Evolutionary conservation across 805 yeast genomes (phyloP).

Genomic region (Isabelozyma pseudorhagii): DNA sequence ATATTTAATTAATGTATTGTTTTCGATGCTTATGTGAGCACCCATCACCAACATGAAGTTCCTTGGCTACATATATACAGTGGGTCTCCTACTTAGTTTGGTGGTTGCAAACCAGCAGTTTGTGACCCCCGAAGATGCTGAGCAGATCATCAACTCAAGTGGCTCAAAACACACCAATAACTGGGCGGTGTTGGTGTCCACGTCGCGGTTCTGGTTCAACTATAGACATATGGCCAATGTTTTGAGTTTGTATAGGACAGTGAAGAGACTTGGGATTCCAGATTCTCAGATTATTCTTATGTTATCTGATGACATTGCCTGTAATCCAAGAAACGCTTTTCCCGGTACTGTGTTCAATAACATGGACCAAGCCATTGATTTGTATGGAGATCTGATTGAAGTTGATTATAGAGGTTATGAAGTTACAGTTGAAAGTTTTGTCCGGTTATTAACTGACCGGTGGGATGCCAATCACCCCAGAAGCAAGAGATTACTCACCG

Average conservation of each 20-base stretch:
- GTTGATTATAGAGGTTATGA: slow-evolving; percentile 98
- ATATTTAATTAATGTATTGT: not conserved
- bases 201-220: slow-evolving; percentile 97
- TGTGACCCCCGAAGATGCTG: slow-evolving; percentile 16
- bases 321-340: slow-evolving; percentile 92
- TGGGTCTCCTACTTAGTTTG: not conserved
- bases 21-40: not conserved
- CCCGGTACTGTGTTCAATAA: slow-evolving; percentile 96
- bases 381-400: slow-evolving; percentile 92
- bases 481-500: slow-evolving; percentile 85
- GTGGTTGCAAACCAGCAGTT: slow-evolving; percentile 6
- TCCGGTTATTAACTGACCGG: slow-evolving; percentile 88
- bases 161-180: slow-evolving; percentile 57
- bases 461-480: slow-evolving; percentile 95
- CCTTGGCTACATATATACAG: not conserved
- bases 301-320: slow-evolving; percentile 96
- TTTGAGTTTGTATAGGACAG: slow-evolving; percentile 90
- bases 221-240: slow-evolving; percentile 98
- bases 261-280: slow-evolving; percentile 93
- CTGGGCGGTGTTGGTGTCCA: slow-evolving; percentile 90
- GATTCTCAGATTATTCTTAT: slow-evolving; percentile 95
- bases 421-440: slow-evolving; percentile 94
- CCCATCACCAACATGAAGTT: not conserved
- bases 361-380: slow-evolving; percentile 85
- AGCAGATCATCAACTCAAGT: slow-evolving; percentile 13